A percentile compares a stretch with the other conserved stretches of the same genome.
phyloP scores from a whole-genome alignment of 202 grass and related monocot species.

The Carex arenaria region DNA sequence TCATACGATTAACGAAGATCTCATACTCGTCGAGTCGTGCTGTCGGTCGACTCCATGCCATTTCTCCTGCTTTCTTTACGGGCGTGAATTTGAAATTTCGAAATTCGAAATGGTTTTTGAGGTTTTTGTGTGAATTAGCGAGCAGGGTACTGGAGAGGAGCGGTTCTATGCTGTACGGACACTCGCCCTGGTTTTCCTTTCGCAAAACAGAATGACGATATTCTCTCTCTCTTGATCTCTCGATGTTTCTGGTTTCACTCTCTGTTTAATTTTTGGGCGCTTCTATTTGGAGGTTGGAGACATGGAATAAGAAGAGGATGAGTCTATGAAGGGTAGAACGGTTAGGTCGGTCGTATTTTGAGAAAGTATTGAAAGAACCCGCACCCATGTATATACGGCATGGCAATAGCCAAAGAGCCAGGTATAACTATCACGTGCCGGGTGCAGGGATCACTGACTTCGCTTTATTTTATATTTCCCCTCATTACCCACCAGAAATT shows the following conservation, averaged over 20 bases:
- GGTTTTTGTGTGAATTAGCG: background rate
- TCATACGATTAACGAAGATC: constrained; percentile 71
- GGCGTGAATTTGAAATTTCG: background rate
- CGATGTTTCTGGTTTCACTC: background rate
- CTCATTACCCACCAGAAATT: background rate
- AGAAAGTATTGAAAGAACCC: background rate
- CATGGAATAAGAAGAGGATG: background rate
- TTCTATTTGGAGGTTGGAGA: background rate
- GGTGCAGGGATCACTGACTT: background rate
- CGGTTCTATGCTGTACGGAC: background rate
- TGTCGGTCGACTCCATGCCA: background rate
- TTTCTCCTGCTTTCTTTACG: background rate
- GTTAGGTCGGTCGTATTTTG: background rate
- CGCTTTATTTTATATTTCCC: background rate
- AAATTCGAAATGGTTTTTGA: background rate
- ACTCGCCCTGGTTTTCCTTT: background rate
- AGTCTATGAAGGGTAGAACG: background rate
- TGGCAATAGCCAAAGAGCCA: background rate
- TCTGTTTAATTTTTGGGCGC: background rate
- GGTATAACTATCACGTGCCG: background rate
- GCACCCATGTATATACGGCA: background rate
- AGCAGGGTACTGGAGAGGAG: background rate
- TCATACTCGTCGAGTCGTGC: constrained; percentile 52
- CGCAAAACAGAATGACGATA: background rate
- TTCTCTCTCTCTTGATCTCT: background rate